phyloP scores from a whole-genome alignment of 2,329 filamentous ascomycete genomes.

The Zalaria obscura region DNA sequence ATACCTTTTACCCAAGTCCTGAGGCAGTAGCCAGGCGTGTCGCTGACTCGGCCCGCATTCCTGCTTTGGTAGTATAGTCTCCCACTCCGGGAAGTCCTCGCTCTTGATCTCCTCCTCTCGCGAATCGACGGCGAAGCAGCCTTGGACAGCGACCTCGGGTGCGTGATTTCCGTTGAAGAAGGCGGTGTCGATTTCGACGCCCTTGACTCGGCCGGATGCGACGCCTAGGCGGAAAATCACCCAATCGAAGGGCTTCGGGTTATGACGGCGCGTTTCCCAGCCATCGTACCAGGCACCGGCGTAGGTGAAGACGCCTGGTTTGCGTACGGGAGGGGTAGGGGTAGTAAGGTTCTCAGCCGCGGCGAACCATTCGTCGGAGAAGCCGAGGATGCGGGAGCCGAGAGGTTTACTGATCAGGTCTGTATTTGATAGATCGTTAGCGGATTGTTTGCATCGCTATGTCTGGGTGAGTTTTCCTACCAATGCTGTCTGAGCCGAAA shows the following conservation, averaged over 20 bases:
- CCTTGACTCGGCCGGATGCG: conserved; percentile 55
- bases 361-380: conserved; percentile 49
- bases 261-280: conserved; percentile 50
- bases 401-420: conserved; percentile 39
- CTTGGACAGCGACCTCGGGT: conserved; percentile 64
- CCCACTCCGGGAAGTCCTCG: conserved; percentile 39
- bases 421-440: conserved; percentile 9
- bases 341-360: conserved; percentile 44
- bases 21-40: conserved; percentile 56
- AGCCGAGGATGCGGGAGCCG: conserved; percentile 38
- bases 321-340: conserved; percentile 39
- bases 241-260: conserved; percentile 43
- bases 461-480: conserved; percentile 11
- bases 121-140: conserved; percentile 51
- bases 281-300: conserved; percentile 51
- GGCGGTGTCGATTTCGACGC: conserved; percentile 67
- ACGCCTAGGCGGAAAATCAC: conserved; percentile 45
- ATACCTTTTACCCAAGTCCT: conserved; percentile 47
- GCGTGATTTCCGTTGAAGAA: conserved; percentile 76
- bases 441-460: not conserved
- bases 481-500: conserved; percentile 41
- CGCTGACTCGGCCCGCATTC: conserved; percentile 62
- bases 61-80: conserved; percentile 53
- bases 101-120: conserved; percentile 46
- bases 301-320: conserved; percentile 43